Evolutionary conservation across 2,329 filamentous ascomycete species (phyloP).

Genomic region (Aureobasidium namibiae): DNA sequence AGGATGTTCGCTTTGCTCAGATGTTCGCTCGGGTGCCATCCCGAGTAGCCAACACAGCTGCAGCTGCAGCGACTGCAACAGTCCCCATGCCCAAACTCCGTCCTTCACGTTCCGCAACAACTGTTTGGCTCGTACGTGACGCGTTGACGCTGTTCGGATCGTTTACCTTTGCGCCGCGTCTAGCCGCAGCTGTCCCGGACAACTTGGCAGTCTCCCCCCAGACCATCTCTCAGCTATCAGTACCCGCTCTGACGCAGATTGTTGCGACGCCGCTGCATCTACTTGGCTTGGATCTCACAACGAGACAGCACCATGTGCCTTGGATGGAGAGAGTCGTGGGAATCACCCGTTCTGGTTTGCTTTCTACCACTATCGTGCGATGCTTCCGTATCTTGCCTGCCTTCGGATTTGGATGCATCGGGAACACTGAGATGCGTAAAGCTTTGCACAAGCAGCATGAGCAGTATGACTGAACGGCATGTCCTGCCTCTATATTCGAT

Average conservation of each 20-base stretch:
- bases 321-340: slow-evolving; percentile 10
- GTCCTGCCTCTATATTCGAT: not conserved
- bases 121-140: slow-evolving; percentile 25
- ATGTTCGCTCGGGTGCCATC: slow-evolving; percentile 17
- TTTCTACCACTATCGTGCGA: slow-evolving; percentile 21
- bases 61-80: not conserved
- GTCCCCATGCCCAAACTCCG: slow-evolving; percentile 10
- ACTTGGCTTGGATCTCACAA: slow-evolving; percentile 23
- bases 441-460: slow-evolving; percentile 7
- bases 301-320: slow-evolving; percentile 1
- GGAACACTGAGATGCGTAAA: slow-evolving; percentile 20
- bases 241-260: slow-evolving; percentile 24
- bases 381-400: slow-evolving; percentile 25
- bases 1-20: slow-evolving; percentile 25
- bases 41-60: slow-evolving; percentile 5
- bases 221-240: slow-evolving; percentile 22
- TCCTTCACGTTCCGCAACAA: slow-evolving; percentile 15
- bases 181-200: slow-evolving; percentile 19
- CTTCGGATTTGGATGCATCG: slow-evolving; percentile 23
- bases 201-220: slow-evolving; percentile 16
- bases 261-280: slow-evolving; percentile 24
- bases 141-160: slow-evolving; percentile 26
- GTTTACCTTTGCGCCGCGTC: slow-evolving; percentile 23
- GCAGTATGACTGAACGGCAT: not conserved
- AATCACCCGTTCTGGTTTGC: slow-evolving; percentile 17